A percentile compares a stretch with the other conserved stretches of the same genome.
phyloP scores from a whole-genome alignment of 805 yeast species.

The Metschnikowia similis region DNA sequence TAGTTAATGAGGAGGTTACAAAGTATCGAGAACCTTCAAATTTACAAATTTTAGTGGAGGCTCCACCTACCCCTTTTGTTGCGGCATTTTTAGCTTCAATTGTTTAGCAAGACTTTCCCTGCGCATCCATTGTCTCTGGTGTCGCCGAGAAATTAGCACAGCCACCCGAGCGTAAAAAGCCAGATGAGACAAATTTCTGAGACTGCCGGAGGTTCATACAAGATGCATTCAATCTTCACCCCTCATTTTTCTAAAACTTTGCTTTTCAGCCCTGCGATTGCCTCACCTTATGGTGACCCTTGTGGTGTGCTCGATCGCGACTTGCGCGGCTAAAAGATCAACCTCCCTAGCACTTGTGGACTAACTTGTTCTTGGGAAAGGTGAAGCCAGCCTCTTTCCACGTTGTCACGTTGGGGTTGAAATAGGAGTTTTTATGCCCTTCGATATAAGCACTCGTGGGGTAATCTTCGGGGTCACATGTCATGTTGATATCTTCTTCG shows the following conservation, averaged over 20 bases:
- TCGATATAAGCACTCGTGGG: constrained; percentile 86
- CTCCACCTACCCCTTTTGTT: background rate
- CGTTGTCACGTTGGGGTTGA: constrained; percentile 60
- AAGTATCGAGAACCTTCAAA: background rate
- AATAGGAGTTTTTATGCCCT: constrained; percentile 64
- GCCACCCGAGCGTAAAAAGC: background rate
- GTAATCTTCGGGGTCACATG: constrained; percentile 82
- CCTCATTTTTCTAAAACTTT: background rate
- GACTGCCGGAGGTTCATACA: background rate
- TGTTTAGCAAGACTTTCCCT: background rate
- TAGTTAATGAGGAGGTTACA: background rate
- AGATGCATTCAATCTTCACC: background rate
- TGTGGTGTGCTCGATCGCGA: background rate
- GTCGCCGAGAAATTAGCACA: background rate
- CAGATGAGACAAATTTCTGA: background rate
- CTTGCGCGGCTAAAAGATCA: background rate
- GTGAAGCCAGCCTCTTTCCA: constrained; percentile 75
- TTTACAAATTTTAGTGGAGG: background rate
- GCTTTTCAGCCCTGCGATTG: background rate
- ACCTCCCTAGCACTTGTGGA: constrained; percentile 10
- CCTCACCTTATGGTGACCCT: background rate
- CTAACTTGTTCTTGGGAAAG: constrained; percentile 33
- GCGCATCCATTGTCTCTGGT: background rate
- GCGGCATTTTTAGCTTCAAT: background rate
- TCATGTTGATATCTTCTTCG: constrained; percentile 47